Conservation (phyloP, 164 flowering plant genomes). For the Kalanchoe fedtschenkoi region DNA sequence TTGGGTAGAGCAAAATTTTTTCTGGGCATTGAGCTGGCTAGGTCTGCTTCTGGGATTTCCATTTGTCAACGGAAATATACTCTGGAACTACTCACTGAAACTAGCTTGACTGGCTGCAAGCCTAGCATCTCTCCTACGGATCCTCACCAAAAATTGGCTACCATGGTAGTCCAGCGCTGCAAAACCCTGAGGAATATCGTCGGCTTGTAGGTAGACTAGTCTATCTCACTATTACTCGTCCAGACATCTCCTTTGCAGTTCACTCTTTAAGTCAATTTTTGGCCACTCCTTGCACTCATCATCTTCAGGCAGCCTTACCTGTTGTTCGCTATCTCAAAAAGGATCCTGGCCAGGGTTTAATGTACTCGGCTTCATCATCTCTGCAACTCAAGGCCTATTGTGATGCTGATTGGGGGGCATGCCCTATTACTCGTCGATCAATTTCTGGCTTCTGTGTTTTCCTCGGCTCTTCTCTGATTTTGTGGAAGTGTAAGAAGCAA, state of each 20-base stretch:
- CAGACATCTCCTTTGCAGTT: too few species aligned
- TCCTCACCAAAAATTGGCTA: too few species aligned
- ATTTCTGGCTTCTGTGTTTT: neutral
- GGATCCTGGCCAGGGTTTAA: neutral
- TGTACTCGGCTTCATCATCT: neutral
- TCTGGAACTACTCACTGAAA: neutral
- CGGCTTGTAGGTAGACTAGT: too few species aligned
- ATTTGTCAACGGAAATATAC: neutral
- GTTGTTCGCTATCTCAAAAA: neutral
- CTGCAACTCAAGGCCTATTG: neutral
- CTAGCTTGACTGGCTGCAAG: too few species aligned
- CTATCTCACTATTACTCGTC: too few species aligned
- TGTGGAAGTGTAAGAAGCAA: neutral
- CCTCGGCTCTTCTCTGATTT: neutral
- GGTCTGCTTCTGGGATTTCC: neutral
- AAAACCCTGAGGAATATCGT: too few species aligned
- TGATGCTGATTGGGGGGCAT: neutral
- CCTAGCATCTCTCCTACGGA: too few species aligned
- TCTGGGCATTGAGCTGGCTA: neutral
- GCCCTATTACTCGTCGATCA: neutral
- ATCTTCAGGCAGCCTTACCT: neutral
- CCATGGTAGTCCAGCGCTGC: too few species aligned
- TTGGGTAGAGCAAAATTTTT: neutral
- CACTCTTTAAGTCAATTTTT: too few species aligned
- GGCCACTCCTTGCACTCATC: too few species aligned